Percentiles rank a stretch among this genome's conserved stretches.
phyloP scores from a whole-genome alignment of 805 yeast genomes.

The Saturnispora hagleri region DNA sequence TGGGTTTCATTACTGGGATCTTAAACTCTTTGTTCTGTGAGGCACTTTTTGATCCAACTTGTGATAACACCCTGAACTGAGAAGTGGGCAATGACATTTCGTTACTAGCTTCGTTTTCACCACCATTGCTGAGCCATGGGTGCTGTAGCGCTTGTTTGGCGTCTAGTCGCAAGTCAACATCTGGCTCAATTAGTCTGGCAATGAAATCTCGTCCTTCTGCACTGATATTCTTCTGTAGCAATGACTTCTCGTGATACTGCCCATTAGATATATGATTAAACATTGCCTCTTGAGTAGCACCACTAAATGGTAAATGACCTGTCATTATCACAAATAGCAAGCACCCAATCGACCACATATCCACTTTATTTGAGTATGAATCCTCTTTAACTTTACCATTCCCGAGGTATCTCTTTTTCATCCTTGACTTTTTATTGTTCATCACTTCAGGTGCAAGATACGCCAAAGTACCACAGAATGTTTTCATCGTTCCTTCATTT shows the following conservation, averaged over 20 bases:
- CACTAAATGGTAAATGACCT: constrained; percentile 91
- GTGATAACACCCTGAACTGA: constrained; percentile 20
- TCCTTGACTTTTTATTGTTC: constrained; percentile 33
- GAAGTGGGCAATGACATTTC: constrained; percentile 57
- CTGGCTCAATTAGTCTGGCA: constrained; percentile 59
- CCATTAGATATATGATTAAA: constrained; percentile 71
- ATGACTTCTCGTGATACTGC: constrained; percentile 67
- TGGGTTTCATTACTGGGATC: not conserved
- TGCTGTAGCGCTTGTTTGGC: constrained; percentile 72
- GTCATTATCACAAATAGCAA: constrained; percentile 84
- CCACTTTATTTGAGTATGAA: constrained; percentile 77
- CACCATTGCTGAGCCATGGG: constrained; percentile 57
- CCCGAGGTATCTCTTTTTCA: constrained; percentile 24
- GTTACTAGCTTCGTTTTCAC: constrained; percentile 40
- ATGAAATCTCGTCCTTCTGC: constrained; percentile 66
- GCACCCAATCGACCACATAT: constrained; percentile 98
- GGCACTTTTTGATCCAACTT: not conserved
- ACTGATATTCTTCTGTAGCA: constrained; percentile 53
- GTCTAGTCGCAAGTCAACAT: constrained; percentile 62
- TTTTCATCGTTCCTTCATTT: constrained; percentile 78
- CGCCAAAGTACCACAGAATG: constrained; percentile 96
- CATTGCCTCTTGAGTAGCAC: constrained; percentile 79
- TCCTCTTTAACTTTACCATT: constrained; percentile 27
- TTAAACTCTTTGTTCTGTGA: constrained; percentile 2
- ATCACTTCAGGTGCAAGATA: constrained; percentile 94